Evolutionary conservation across 345 rosid species (phyloP).

Genomic region (Syzygium aqueum): DNA sequence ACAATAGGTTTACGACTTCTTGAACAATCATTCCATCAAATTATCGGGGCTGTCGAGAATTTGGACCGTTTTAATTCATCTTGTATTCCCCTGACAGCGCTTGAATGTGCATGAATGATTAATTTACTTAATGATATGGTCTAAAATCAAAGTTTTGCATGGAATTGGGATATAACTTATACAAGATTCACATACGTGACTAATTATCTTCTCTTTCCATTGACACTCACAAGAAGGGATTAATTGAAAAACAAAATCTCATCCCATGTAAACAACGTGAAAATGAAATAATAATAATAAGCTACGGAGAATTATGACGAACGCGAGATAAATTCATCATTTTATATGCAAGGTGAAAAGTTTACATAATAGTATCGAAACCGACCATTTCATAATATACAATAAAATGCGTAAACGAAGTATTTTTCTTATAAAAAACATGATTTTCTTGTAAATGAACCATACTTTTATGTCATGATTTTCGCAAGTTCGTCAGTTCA

Average conservation of each 20-base stretch:
- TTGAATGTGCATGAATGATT: not conserved
- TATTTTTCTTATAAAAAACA: too few relatives aligned
- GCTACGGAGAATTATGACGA: rapidly evolving
- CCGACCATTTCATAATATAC: too few relatives aligned
- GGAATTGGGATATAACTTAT: not conserved
- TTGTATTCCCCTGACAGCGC: not conserved
- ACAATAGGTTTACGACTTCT: not conserved
- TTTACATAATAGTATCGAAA: too few relatives aligned
- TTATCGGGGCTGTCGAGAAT: not conserved
- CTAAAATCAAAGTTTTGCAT: not conserved
- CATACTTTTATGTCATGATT: too few relatives aligned
- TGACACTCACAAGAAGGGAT: not conserved
- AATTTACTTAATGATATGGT: not conserved
- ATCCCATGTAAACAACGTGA: not conserved
- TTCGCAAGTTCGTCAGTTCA: too few relatives aligned
- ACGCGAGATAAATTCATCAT: too few relatives aligned
- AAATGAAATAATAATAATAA: not conserved
- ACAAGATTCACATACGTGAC: not conserved
- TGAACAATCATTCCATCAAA: not conserved
- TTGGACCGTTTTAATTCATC: not conserved
- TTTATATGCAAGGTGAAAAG: too few relatives aligned
- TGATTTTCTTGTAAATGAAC: too few relatives aligned
- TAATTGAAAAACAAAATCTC: not conserved
- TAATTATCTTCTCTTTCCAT: not conserved
- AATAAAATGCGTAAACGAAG: too few relatives aligned